These are phyloP conservation scores for Bauhinia variegata DNA, from an alignment of 306 rosid species.

Conservation along the genomic window DNA sequence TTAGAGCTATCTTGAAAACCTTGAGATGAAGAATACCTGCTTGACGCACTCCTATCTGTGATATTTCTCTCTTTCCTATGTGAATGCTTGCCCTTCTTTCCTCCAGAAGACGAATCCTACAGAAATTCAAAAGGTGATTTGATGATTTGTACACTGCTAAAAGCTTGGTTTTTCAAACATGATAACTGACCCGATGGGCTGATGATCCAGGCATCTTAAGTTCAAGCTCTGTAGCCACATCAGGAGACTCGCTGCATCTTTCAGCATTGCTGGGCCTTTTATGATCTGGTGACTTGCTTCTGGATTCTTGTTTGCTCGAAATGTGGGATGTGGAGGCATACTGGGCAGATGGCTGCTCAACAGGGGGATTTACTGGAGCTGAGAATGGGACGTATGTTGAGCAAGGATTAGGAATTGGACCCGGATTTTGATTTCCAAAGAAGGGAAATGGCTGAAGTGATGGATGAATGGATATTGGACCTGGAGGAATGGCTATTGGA, in stretches of 20 bases:
- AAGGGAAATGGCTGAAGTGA: slow-evolving; percentile 72
- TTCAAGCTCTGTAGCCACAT: slow-evolving; percentile 90
- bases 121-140: slow-evolving; percentile 23
- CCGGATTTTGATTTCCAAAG: slow-evolving; percentile 69
- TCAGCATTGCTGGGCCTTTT: slow-evolving; percentile 51
- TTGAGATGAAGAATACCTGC: slow-evolving; percentile 68
- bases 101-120: slow-evolving; percentile 63
- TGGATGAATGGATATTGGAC: slow-evolving; percentile 69
- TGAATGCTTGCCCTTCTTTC: slow-evolving; percentile 70
- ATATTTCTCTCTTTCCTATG: slow-evolving; percentile 54
- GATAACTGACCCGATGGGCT: slow-evolving; percentile 59
- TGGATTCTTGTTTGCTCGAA: slow-evolving; percentile 61
- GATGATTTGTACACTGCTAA: slow-evolving; percentile 6
- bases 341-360: slow-evolving; percentile 56
- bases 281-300: slow-evolving; percentile 57
- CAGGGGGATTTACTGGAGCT: slow-evolving; percentile 56
- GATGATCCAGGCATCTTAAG: slow-evolving; percentile 97
- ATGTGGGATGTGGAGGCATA: slow-evolving; percentile 54
- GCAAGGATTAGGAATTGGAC: slow-evolving; percentile 62
- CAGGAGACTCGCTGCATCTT: slow-evolving; percentile 60
- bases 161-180: slow-evolving; percentile 24
- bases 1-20: slow-evolving; percentile 79
- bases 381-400: slow-evolving; percentile 68
- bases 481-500: slow-evolving; percentile 64
- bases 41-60: slow-evolving; percentile 65